Conservation (phyloP, 2,329 filamentous ascomycete genomes). For the Lecanicillium sp. region DNA sequence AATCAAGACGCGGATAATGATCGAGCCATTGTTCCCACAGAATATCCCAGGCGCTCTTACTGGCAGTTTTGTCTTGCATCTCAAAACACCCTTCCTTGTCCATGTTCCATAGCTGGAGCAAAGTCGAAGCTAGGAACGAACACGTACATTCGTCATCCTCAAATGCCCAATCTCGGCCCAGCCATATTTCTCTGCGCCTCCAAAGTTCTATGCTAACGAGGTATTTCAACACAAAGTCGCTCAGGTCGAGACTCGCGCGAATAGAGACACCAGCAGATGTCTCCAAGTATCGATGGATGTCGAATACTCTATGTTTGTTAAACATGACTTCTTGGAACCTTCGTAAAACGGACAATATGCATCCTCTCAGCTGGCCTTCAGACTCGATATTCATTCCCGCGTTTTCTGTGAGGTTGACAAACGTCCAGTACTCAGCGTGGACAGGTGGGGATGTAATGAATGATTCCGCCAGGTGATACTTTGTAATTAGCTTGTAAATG, state of each 20-base stretch:
- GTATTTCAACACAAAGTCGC: slow-evolving; percentile 10
- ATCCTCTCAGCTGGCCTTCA: too few species aligned
- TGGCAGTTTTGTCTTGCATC: neutral
- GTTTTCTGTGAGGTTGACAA: slow-evolving; percentile 2
- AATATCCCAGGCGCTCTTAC: slow-evolving; percentile 12
- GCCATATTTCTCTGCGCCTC: neutral
- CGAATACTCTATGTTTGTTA: too few species aligned
- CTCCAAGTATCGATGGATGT: too few species aligned
- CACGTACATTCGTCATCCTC: neutral
- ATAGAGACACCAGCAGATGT: too few species aligned
- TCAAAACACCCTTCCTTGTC: slow-evolving; percentile 4
- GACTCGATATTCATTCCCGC: neutral
- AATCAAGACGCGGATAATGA: slow-evolving; percentile 14
- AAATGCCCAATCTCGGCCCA: slow-evolving; percentile 4
- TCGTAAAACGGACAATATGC: too few species aligned
- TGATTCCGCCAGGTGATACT: slow-evolving; percentile 12
- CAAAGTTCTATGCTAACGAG: slow-evolving; percentile 4
- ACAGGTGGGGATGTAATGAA: slow-evolving; percentile 19
- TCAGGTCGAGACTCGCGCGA: neutral
- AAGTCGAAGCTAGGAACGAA: slow-evolving; percentile 5
- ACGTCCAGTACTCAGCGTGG: slow-evolving; percentile 14
- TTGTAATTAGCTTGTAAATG: neutral
- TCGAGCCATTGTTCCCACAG: slow-evolving; percentile 22
- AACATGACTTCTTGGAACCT: too few species aligned
- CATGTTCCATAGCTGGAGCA: slow-evolving; percentile 9